Percentiles rank a stretch among this genome's conserved stretches.
These are phyloP conservation scores for Chlorella sp. DNA, from an alignment of 139 green algal species.

Conservation along the genomic window DNA sequence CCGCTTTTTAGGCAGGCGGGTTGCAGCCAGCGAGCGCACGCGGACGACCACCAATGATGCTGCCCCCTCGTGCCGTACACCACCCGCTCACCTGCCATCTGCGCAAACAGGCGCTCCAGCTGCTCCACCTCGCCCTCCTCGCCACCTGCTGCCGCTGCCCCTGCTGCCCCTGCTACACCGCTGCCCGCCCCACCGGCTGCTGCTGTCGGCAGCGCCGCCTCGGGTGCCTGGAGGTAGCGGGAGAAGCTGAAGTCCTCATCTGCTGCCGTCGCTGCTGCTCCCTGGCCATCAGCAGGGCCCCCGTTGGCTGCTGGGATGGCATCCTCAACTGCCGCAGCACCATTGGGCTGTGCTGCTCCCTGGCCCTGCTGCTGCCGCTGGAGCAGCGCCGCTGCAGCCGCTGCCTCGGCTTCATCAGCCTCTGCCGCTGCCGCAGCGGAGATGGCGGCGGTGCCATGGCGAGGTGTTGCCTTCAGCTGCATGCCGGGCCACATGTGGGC, in stretches of 20 bases:
- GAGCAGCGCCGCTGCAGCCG: too few relatives aligned
- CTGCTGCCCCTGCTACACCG: background rate
- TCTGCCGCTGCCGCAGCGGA: background rate
- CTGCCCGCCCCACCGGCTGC: background rate
- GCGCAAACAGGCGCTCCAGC: constrained; percentile 17
- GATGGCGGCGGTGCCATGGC: background rate
- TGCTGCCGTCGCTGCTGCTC: background rate
- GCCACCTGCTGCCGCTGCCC: background rate
- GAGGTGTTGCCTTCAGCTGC: constrained; percentile 22
- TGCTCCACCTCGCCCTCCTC: constrained; percentile 15
- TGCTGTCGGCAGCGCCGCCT: background rate
- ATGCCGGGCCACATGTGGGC: constrained; percentile 68
- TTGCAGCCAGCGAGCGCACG: too few relatives aligned
- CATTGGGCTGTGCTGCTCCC: too few relatives aligned
- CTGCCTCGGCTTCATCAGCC: background rate
- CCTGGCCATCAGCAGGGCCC: background rate
- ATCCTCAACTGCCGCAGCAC: background rate
- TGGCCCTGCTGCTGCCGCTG: too few relatives aligned
- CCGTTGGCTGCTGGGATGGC: background rate
- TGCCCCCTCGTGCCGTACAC: too few relatives aligned
- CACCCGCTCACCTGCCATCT: constrained; percentile 26
- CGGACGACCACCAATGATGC: too few relatives aligned
- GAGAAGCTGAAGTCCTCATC: background rate
- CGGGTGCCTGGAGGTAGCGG: background rate
- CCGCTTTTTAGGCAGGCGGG: too few relatives aligned